Base-by-base conservation (phyloP, 257 asterid species). In the Gardenia jasminoides region DNA sequence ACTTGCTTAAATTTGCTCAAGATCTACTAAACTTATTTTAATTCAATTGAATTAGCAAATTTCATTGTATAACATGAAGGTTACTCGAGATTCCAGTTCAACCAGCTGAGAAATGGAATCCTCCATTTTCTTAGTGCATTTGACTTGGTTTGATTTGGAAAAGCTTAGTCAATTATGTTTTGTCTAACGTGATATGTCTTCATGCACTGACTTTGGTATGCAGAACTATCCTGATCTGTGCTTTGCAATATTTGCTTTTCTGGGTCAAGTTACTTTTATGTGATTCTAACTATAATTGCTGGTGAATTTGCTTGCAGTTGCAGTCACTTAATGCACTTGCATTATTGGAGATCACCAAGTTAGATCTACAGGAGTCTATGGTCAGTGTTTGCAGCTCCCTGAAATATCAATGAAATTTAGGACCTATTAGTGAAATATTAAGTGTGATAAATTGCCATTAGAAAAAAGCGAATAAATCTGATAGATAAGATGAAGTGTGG, bases 241-340 rank as follows among this genome's bases (percentile, higher is more conserved):
- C 7, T 56, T 56, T n/a, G 22, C 41, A 36, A 36, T 36, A 36
- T 5, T 36, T 36, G 41, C 41, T 36, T 3, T 36, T 36, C 41
- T 6, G 10, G 9, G 16, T 67, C 39, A 1, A 17, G 41, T 10
- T 17, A 33, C 22, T 68, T 31, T 68, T 31, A 16, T 3, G 44
- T 68, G 46, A 12, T 68, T 36, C 47, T 68, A 20, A 64, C 12
- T 20, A 6, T 16, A 59, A 6, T 75, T 39, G 46, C 24, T 20
- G 44, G 20, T 56, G 30, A 80, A 67, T 79, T 76, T 82, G 30
- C 82, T 82, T 73, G 93, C 90, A 94, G 98, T 86, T 92, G 76
- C 96, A 94, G 83, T 90, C 98, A 66, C 81, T 92, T 71, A 86
- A 91, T 84, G 88, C 91, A 82, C 92, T 91, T 81, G 92, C 88